Conservation (phyloP, 2,329 filamentous ascomycete genomes). For the Aspergillus sp. region DNA sequence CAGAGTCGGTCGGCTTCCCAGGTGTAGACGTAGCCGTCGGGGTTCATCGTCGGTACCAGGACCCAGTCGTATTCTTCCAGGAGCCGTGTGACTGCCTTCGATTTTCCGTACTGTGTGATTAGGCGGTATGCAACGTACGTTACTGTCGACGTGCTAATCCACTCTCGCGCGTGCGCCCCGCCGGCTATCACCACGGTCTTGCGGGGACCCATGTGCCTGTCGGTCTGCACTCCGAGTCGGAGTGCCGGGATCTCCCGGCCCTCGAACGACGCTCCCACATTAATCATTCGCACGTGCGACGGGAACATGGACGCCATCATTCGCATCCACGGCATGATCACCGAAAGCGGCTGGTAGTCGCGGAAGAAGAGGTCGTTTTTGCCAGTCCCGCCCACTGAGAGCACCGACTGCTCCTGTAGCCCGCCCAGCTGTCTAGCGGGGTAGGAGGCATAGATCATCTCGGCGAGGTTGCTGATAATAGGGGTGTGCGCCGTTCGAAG, state of each 20-base stretch:
- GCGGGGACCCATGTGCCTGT: constrained; percentile 43
- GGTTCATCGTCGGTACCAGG: constrained; percentile 80
- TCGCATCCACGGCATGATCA: constrained; percentile 84
- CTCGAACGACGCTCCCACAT: constrained; percentile 77
- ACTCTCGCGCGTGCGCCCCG: constrained; percentile 88
- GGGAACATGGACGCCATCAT: constrained; percentile 85
- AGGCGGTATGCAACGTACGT: constrained; percentile 85
- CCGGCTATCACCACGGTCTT: constrained; percentile 76
- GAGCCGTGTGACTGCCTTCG: constrained; percentile 60
- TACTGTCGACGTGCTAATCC: constrained; percentile 87
- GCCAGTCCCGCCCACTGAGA: constrained; percentile 24
- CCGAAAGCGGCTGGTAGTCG: constrained; percentile 80
- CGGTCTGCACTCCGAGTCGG: constrained; percentile 57
- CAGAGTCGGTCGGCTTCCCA: constrained; percentile 88
- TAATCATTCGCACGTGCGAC: constrained; percentile 62
- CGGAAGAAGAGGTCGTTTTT: constrained; percentile 77
- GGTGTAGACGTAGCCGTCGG: constrained; percentile 88
- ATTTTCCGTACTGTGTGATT: constrained; percentile 72
- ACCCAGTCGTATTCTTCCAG: constrained; percentile 79
- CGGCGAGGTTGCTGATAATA: constrained; percentile 70
- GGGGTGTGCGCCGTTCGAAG: constrained; percentile 63
- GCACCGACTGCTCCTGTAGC: constrained; percentile 18
- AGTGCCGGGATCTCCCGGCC: constrained; percentile 78
- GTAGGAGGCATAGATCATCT: constrained; percentile 68
- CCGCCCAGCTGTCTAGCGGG: constrained; percentile 39